These are phyloP conservation scores for Rhynchosporium graminicola DNA, from an alignment of 2,329 filamentous ascomycete genomes.

Conservation along the genomic window DNA sequence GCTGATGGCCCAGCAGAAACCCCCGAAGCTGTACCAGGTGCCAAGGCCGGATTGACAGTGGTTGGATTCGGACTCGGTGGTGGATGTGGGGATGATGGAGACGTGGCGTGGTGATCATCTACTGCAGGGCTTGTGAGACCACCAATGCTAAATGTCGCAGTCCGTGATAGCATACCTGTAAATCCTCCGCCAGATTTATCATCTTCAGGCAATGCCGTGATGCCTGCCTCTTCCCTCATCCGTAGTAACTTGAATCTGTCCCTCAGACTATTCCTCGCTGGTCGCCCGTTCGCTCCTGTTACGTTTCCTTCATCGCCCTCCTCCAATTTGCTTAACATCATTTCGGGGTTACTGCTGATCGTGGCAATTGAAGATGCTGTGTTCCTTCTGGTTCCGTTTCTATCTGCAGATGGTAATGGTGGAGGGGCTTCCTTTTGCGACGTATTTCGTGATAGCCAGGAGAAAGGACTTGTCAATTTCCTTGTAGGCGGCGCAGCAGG, in stretches of 20 bases:
- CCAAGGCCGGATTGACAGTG: conserved; percentile 56
- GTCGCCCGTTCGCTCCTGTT: conserved; percentile 48
- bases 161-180: conserved; percentile 45
- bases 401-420: conserved; percentile 44
- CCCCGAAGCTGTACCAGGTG: conserved; percentile 84
- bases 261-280: conserved; percentile 65
- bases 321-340: conserved; percentile 75
- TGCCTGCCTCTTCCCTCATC: conserved; percentile 70
- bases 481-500: conserved; percentile 46
- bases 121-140: conserved; percentile 48
- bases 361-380: conserved; percentile 81
- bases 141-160: conserved; percentile 44
- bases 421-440: conserved; percentile 57
- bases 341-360: conserved; percentile 76
- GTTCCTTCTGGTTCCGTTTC: conserved; percentile 58
- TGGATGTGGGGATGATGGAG: conserved; percentile 38
- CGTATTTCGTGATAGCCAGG: conserved; percentile 75
- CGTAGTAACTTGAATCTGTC: conserved; percentile 79
- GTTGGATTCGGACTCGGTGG: conserved; percentile 45
- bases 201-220: conserved; percentile 54
- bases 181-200: conserved; percentile 40
- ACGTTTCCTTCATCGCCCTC: conserved; percentile 70
- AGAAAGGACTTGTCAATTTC: conserved; percentile 85
- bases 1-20: conserved; percentile 74
- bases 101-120: conserved; percentile 47